Evolutionary conservation across 2,329 filamentous ascomycete species (phyloP).

Genomic region (Fusarium caatingaense): DNA sequence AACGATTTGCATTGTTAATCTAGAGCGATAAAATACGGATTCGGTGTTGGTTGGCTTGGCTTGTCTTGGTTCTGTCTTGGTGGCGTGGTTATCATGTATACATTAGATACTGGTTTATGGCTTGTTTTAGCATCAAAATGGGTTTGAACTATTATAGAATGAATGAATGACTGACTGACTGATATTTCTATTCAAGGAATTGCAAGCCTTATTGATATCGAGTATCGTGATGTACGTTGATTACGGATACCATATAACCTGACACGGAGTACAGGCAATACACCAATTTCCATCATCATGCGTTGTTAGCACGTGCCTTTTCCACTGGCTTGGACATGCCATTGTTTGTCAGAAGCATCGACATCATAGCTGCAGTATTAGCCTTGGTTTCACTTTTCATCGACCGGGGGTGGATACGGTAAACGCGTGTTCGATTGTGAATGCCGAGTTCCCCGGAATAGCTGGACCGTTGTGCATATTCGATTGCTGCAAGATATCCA

Average conservation of each 20-base stretch:
- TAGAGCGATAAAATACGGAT: constrained; percentile 7
- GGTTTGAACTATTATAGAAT: constrained; percentile 3
- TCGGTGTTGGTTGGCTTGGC: background rate
- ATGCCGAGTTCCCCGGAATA: constrained; percentile 26
- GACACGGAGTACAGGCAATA: background rate
- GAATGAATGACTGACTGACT: constrained; percentile 18
- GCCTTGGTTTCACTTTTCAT: constrained; percentile 12
- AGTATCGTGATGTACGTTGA: no score
- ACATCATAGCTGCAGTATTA: constrained; percentile 21
- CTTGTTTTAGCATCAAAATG: constrained; percentile 2
- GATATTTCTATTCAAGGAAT: background rate
- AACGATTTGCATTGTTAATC: background rate
- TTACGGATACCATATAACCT: background rate
- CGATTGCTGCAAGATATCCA: background rate
- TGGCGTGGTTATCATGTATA: constrained; percentile 2
- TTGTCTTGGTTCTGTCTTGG: background rate
- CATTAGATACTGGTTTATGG: constrained; percentile 8
- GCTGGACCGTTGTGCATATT: background rate
- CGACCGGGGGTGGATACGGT: constrained; percentile 7
- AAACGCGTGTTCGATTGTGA: background rate
- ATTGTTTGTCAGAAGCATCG: constrained; percentile 7
- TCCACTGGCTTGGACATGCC: constrained; percentile 12
- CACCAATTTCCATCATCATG: constrained; percentile 7
- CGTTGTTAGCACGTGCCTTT: constrained; percentile 7
- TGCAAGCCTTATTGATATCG: background rate